A percentile compares a stretch with the other conserved stretches of the same genome.
phyloP scores from a whole-genome alignment of 176 grass and related monocot species.

The Raddia distichophylla region DNA sequence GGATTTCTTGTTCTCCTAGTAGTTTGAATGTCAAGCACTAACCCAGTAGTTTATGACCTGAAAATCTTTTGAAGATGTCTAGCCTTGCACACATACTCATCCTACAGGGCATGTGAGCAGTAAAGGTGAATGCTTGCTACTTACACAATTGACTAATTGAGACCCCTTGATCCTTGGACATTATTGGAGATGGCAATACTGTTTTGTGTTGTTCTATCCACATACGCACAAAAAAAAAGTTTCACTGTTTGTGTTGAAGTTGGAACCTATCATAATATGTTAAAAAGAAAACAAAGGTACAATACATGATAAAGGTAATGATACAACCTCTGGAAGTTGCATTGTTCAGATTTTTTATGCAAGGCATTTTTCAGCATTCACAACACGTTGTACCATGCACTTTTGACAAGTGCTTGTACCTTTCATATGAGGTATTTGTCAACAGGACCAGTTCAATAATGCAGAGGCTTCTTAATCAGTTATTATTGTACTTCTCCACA shows the following conservation, averaged over 20 bases:
- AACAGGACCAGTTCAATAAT: slow-evolving; percentile 48
- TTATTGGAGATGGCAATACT: neutral
- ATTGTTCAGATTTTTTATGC: neutral
- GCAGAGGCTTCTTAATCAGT: slow-evolving; percentile 21
- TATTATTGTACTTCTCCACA: slow-evolving; percentile 11
- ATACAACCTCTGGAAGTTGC: slow-evolving; percentile 19
- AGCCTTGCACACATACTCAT: slow-evolving; percentile 8
- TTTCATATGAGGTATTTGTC: slow-evolving; percentile 32
- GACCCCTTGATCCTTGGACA: slow-evolving; percentile 5
- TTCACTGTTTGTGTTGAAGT: neutral
- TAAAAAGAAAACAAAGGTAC: slow-evolving; percentile 10
- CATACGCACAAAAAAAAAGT: too few relatives aligned
- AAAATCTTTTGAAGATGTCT: slow-evolving; percentile 20
- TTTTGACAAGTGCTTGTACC: slow-evolving; percentile 19
- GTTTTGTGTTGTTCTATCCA: neutral
- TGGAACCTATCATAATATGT: neutral
- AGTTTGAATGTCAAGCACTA: slow-evolving; percentile 7
- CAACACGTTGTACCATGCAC: slow-evolving; percentile 11
- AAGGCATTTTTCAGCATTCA: neutral
- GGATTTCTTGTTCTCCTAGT: neutral
- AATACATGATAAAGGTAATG: neutral
- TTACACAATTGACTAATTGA: slow-evolving; percentile 22
- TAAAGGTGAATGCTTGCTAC: slow-evolving; percentile 18
- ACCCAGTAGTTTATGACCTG: neutral
- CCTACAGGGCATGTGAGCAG: slow-evolving; percentile 22